A percentile compares a stretch with the other conserved stretches of the same genome.
These are phyloP conservation scores for Dipteronia dyeriana DNA, from an alignment of 345 rosid genomes.

Conservation along the genomic window DNA sequence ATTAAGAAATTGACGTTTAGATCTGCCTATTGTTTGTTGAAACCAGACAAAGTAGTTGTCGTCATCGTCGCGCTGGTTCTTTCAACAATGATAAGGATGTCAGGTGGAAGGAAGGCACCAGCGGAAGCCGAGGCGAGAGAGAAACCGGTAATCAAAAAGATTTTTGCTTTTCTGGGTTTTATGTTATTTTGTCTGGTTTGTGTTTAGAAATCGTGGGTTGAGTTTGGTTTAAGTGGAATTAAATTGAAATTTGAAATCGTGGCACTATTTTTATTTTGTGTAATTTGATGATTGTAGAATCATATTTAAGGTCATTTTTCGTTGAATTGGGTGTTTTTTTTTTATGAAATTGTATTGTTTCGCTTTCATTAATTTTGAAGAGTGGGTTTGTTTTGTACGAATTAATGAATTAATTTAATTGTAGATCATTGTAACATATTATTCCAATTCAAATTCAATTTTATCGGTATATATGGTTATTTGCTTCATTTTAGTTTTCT, in stretches of 20 bases:
- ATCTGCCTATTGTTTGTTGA: too few relatives aligned
- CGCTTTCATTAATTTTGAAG: too few relatives aligned
- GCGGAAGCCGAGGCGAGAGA: constrained; percentile 79
- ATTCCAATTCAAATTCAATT: too few relatives aligned
- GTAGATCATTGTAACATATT: too few relatives aligned
- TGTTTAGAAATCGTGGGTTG: not conserved
- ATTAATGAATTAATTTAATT: too few relatives aligned
- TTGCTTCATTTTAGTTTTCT: too few relatives aligned
- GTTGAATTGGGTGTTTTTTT: too few relatives aligned
- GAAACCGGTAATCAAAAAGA: constrained; percentile 41
- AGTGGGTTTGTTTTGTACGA: too few relatives aligned
- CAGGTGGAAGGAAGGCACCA: constrained; percentile 63
- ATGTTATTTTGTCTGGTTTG: not conserved
- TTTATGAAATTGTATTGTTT: too few relatives aligned
- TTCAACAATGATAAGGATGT: constrained; percentile 72
- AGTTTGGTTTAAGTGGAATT: not conserved
- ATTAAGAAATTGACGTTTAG: too few relatives aligned
- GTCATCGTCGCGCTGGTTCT: constrained; percentile 37
- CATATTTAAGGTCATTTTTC: too few relatives aligned
- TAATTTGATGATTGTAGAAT: not conserved
- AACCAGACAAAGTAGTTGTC: constrained; percentile 29
- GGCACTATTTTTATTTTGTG: not conserved
- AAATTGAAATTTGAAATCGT: not conserved
- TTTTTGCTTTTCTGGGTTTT: not conserved
- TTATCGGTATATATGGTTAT: too few relatives aligned